Percentiles rank a stretch among this genome's conserved stretches.
Evolutionary conservation across 2,329 filamentous ascomycete genomes (phyloP).

Genomic region (Bipolaris oryzae): DNA sequence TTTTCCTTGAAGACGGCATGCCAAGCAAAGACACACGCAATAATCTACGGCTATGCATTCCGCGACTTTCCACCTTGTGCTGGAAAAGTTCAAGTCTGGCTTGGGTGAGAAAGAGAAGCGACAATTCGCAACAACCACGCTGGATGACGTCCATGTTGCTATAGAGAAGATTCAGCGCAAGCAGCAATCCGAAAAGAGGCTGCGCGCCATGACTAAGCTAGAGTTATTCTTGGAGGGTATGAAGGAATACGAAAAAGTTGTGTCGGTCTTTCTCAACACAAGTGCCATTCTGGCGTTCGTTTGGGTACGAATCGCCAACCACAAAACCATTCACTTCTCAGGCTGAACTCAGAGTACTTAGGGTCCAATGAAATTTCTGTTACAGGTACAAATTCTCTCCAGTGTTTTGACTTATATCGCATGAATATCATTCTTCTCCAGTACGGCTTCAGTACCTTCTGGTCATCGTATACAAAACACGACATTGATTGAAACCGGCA

Average conservation of each 20-base stretch:
- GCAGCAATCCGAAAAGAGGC: conserved; percentile 27
- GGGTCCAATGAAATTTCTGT: conserved; percentile 47
- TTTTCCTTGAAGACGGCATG: neutral
- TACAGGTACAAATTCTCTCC: conserved; percentile 27
- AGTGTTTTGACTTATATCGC: neutral
- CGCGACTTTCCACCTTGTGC: conserved; percentile 3
- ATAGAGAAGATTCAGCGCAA: conserved; percentile 36
- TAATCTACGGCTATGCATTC: neutral
- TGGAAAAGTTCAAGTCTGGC: conserved; percentile 13
- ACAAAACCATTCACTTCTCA: neutral
- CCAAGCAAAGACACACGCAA: neutral
- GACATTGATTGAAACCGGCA: neutral
- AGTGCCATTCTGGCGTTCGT: conserved; percentile 42
- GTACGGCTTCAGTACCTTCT: neutral
- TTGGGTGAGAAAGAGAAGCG: conserved; percentile 13
- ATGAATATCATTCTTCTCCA: neutral
- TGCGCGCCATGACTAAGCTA: conserved; percentile 34
- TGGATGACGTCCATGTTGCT: conserved; percentile 24
- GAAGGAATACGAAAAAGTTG: conserved; percentile 46
- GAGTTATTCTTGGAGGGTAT: conserved; percentile 38
- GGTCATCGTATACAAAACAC: neutral
- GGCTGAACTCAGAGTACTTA: neutral
- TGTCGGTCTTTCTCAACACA: conserved; percentile 45
- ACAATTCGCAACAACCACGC: conserved; percentile 18
- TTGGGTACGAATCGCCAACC: conserved; percentile 15